Conservation (phyloP, 371 early-diverging fungal species). For the Mortierella sp. region DNA sequence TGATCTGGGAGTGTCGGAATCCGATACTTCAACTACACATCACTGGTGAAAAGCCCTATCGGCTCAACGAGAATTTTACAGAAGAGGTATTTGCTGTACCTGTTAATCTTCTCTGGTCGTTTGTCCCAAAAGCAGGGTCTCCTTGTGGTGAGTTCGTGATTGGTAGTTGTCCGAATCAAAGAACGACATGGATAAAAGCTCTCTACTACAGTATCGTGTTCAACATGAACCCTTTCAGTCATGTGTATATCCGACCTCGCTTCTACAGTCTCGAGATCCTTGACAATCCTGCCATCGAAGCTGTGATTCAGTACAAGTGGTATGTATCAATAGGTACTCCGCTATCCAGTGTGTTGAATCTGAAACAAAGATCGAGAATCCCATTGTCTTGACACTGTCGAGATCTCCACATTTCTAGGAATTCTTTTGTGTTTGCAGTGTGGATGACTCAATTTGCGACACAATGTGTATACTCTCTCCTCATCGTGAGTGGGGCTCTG, state of each 20-base stretch:
- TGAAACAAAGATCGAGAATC: not conserved
- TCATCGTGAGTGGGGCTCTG: conserved; percentile 13
- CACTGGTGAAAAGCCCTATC: not conserved
- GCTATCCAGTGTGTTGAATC: too few species aligned
- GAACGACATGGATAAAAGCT: too few species aligned
- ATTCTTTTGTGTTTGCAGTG: conserved; percentile 17
- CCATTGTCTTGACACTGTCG: not conserved
- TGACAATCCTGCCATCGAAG: conserved; percentile 27
- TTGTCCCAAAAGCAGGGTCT: too few species aligned
- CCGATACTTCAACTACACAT: conserved; percentile 12
- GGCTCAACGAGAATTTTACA: conserved; percentile 21
- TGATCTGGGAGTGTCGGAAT: conserved; percentile 7
- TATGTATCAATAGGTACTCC: too few species aligned
- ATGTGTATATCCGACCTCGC: too few species aligned
- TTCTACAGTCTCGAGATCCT: too few species aligned
- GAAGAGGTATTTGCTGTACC: too few species aligned
- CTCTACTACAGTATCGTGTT: too few species aligned
- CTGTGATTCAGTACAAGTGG: conserved; percentile 31
- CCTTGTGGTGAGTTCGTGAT: too few species aligned
- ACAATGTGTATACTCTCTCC: conserved; percentile 15
- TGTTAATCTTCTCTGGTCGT: too few species aligned
- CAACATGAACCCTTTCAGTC: too few species aligned
- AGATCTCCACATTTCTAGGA: conserved; percentile 13
- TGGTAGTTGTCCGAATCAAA: too few species aligned
- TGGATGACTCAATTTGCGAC: conserved; percentile 19